Evolutionary conservation across 2,329 filamentous ascomycete species (phyloP).

Genomic region (Venturiaceae sp.): DNA sequence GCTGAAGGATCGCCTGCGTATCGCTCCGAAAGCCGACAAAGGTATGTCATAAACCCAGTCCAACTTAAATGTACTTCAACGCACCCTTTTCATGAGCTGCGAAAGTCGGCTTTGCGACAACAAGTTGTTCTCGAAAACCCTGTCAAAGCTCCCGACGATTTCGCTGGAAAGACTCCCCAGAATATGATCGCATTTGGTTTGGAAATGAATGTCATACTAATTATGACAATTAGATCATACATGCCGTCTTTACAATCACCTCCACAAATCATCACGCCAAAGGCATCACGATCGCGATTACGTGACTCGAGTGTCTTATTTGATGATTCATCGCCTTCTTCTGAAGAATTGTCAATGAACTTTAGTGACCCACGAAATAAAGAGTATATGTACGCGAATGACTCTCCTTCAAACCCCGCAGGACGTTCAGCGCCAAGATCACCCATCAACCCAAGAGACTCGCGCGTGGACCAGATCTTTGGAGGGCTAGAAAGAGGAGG

Average conservation of each 20-base stretch:
- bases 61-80: too few relatives aligned
- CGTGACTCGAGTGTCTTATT: constrained; percentile 11
- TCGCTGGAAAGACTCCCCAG: neutral
- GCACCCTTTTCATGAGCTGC: neutral
- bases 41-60: constrained; percentile 10
- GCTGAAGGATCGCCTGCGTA: constrained; percentile 13
- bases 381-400: constrained; percentile 15
- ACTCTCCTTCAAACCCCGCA: neutral
- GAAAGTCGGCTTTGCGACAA: too few relatives aligned
- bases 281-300: neutral
- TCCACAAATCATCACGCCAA: neutral
- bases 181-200: neutral
- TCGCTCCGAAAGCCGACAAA: constrained; percentile 8
- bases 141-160: neutral
- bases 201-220: too few relatives aligned
- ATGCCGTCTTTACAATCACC: neutral
- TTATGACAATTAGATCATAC: too few relatives aligned
- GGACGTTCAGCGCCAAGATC: neutral
- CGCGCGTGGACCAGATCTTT: neutral
- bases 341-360: constrained; percentile 22
- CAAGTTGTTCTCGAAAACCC: neutral
- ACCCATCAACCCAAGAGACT: constrained; percentile 2
- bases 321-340: constrained; percentile 24
- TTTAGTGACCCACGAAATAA: too few relatives aligned
- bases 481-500: neutral